Evolutionary conservation across 768 basidiomycete genomes (phyloP).

Genomic region (Mycena latifolia): DNA sequence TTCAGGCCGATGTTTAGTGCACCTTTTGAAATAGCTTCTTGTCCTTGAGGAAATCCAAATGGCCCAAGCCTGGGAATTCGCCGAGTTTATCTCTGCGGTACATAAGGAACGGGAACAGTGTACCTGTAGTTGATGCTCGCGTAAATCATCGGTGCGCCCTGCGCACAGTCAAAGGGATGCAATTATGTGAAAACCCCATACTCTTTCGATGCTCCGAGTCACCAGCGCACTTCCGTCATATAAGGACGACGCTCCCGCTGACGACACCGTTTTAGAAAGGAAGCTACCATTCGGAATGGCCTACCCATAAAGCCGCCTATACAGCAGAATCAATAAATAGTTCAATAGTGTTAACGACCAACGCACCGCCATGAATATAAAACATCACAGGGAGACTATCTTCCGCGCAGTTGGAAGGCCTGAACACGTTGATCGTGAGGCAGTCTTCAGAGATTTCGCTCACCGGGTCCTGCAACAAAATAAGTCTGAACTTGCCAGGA

Average conservation of each 20-base stretch:
- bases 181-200: background rate
- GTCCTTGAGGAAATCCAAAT: slow-evolving; percentile 60
- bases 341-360: slow-evolving; percentile 15
- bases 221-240: slow-evolving; percentile 45
- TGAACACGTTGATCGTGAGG: slow-evolving; percentile 58
- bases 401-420: slow-evolving; percentile 44
- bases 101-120: no score
- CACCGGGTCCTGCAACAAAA: background rate
- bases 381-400: slow-evolving; percentile 22
- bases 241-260: slow-evolving; percentile 37
- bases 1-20: slow-evolving; percentile 60
- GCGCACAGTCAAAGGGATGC: background rate
- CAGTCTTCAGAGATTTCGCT: slow-evolving; percentile 57
- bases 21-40: slow-evolving; percentile 51
- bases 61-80: slow-evolving; percentile 47
- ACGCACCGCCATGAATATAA: slow-evolving; percentile 30
- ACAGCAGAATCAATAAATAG: background rate
- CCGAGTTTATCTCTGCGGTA: background rate
- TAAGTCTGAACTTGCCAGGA: background rate
- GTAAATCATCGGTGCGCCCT: slow-evolving; percentile 59
- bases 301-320: slow-evolving; percentile 7
- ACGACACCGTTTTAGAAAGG: background rate
- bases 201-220: slow-evolving; percentile 32
- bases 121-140: slow-evolving; percentile 63
- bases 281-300: no score